Conservation (phyloP, 2,329 filamentous ascomycete genomes). For the Colletotrichum lini region DNA sequence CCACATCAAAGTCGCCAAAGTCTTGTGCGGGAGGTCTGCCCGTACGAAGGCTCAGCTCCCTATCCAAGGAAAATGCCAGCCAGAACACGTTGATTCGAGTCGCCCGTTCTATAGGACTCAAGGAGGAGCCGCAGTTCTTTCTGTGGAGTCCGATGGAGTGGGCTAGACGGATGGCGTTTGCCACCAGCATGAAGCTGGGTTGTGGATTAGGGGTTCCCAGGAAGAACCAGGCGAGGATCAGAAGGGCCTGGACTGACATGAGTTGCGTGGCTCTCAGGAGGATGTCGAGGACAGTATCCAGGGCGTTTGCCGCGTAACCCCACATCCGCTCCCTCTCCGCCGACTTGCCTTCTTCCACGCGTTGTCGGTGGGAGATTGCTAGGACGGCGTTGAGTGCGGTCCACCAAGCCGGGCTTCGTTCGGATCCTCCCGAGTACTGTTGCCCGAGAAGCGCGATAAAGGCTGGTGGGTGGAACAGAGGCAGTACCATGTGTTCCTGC, state of each 20-base stretch:
- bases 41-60: conserved; percentile 6
- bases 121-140: conserved; percentile 4
- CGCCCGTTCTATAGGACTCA: background rate
- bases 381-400: conserved; percentile 1
- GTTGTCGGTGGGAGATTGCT: background rate
- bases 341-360: background rate
- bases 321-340: background rate
- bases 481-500: conserved; percentile 1
- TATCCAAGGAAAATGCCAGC: conserved; percentile 5
- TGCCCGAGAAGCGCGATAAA: conserved; percentile 12
- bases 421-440: background rate
- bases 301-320: conserved; percentile 2
- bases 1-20: conserved; percentile 7
- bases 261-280: conserved; percentile 8
- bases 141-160: conserved; percentile 20
- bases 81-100: conserved; percentile 5
- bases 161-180: conserved; percentile 4
- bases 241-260: conserved; percentile 16
- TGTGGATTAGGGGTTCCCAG: conserved; percentile 18
- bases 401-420: conserved; percentile 3
- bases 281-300: conserved; percentile 6
- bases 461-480: conserved; percentile 9
- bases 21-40: conserved; percentile 22
- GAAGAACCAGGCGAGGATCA: conserved; percentile 6
- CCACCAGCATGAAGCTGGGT: conserved; percentile 22